Conservation (phyloP, 768 basidiomycete genomes). For the Dacryopinax spathularia region DNA sequence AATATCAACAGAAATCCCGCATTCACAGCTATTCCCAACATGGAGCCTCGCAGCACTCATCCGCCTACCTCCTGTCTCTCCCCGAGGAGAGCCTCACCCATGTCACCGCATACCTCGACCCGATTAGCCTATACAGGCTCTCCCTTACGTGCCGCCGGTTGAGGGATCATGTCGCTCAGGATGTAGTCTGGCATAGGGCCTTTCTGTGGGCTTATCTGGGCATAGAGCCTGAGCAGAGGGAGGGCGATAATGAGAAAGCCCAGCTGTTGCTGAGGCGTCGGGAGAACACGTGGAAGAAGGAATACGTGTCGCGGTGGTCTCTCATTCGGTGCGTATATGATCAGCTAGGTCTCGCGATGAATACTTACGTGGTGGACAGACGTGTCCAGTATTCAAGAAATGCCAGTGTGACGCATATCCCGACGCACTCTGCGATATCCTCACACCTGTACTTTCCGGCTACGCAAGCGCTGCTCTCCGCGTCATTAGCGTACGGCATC, state of each 20-base stretch:
- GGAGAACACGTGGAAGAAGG: constrained; percentile 51
- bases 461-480: constrained; percentile 37
- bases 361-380: constrained; percentile 25
- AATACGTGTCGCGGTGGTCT: constrained; percentile 46
- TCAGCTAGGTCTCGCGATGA: background rate
- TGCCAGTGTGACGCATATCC: constrained; percentile 46
- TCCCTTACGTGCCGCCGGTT: constrained; percentile 38
- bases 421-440: constrained; percentile 44
- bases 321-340: constrained; percentile 35
- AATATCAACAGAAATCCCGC: background rate
- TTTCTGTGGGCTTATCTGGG: constrained; percentile 55
- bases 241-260: constrained; percentile 20
- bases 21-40: constrained; percentile 9
- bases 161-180: constrained; percentile 53
- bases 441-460: constrained; percentile 47
- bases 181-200: constrained; percentile 67
- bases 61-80: background rate
- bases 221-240: constrained; percentile 49
- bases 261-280: constrained; percentile 39
- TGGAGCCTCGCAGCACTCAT: constrained; percentile 5
- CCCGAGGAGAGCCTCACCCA: constrained; percentile 22
- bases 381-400: constrained; percentile 56
- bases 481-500: constrained; percentile 52
- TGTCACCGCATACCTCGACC: constrained; percentile 58
- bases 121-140: constrained; percentile 45